A percentile compares a stretch with the other conserved stretches of the same genome.
Evolutionary conservation across 2,329 filamentous ascomycete genomes (phyloP).

Genomic region (Thielaviopsis musarum): DNA sequence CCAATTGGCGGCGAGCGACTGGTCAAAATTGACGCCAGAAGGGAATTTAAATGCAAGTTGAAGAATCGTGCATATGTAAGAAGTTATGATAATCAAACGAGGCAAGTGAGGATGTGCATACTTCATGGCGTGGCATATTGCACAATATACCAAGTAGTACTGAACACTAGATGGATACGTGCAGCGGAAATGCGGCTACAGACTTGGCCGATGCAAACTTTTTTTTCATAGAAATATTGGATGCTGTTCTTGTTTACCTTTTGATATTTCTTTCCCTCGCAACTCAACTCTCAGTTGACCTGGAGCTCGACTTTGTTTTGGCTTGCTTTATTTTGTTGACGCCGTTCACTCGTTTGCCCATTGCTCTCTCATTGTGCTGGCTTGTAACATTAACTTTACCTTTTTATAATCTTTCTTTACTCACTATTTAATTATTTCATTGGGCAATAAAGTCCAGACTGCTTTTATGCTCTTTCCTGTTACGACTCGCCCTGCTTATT

Average conservation of each 20-base stretch:
- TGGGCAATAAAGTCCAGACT: neutral
- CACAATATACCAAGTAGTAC: neutral
- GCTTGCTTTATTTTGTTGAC: neutral
- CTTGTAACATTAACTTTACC: neutral
- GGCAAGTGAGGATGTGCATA: neutral
- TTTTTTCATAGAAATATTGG: neutral
- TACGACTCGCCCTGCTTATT: neutral
- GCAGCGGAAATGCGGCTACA: neutral
- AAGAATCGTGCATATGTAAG: neutral
- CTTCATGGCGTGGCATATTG: neutral
- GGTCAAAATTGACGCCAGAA: neutral
- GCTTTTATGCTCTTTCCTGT: neutral
- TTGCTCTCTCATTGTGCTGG: neutral
- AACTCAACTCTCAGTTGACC: neutral
- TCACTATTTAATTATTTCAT: neutral
- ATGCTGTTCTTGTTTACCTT: neutral
- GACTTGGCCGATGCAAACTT: neutral
- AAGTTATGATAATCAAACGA: neutral
- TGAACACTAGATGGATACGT: neutral
- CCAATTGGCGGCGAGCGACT: neutral
- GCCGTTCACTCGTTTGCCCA: neutral
- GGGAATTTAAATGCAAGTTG: neutral
- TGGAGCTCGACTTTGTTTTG: neutral
- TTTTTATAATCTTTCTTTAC: neutral
- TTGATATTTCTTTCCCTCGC: neutral